Conservation (phyloP, 208 protist species). For the Lotmaria passim region DNA sequence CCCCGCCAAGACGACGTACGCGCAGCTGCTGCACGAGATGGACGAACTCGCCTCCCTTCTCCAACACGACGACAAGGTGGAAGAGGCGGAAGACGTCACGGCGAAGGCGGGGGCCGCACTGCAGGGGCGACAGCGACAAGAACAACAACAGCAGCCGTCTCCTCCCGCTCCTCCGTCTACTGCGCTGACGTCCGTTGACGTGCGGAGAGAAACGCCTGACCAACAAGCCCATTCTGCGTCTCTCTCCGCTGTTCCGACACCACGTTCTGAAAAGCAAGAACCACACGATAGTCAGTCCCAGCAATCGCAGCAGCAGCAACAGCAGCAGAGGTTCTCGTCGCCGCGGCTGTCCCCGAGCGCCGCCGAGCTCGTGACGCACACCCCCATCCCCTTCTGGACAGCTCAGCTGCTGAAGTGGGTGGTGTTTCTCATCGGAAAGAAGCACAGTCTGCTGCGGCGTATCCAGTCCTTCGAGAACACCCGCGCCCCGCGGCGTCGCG, state of each 20-base stretch:
- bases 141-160: neutral
- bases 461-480: constrained; percentile 31
- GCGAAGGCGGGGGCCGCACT: neutral
- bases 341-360: constrained; percentile 6
- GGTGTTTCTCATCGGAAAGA: constrained; percentile 24
- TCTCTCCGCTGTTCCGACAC: neutral
- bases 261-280: neutral
- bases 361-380: constrained; percentile 3
- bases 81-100: too few relatives aligned
- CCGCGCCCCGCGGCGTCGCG: constrained; percentile 15
- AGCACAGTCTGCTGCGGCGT: constrained; percentile 18
- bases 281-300: neutral
- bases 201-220: neutral
- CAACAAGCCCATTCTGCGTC: neutral
- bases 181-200: neutral
- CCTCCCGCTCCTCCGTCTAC: neutral
- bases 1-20: constrained; percentile 15
- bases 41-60: constrained; percentile 25
- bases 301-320: neutral
- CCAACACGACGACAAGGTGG: neutral
- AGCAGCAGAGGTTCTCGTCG: neutral
- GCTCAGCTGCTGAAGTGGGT: constrained; percentile 32
- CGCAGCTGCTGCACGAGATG: constrained; percentile 33
- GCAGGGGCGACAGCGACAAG: neutral
- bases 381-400: constrained; percentile 1